Percentiles rank a stretch among this genome's conserved stretches.
Conservation (phyloP, 768 basidiomycete species). For the Flagelloscypha sp. region DNA sequence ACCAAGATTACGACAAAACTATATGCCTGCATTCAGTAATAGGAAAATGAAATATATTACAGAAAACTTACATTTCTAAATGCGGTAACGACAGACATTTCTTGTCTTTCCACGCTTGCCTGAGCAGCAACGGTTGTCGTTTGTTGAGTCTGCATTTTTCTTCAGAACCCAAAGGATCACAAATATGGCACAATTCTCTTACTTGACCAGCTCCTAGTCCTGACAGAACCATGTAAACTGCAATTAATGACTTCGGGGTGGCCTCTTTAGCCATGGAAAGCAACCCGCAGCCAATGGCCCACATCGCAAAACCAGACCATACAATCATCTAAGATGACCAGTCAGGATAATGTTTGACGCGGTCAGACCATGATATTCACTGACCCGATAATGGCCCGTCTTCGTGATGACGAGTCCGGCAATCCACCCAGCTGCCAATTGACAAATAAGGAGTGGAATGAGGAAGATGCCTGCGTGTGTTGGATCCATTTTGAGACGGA, state of each 20-base stretch:
- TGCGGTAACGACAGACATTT: constrained; percentile 73
- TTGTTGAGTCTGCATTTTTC: constrained; percentile 38
- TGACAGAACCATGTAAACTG: constrained; percentile 52
- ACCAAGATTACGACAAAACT: constrained; percentile 65
- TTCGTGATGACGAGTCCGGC: constrained; percentile 50
- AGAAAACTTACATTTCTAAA: constrained; percentile 43
- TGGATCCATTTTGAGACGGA: constrained; percentile 58
- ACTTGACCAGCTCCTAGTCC: constrained; percentile 57
- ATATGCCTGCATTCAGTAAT: constrained; percentile 3
- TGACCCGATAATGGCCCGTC: constrained; percentile 55
- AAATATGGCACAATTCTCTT: constrained; percentile 18
- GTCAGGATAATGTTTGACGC: neutral
- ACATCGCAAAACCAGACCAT: constrained; percentile 54
- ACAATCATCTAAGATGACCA: constrained; percentile 40
- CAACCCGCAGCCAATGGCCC: constrained; percentile 64
- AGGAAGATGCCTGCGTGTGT: constrained; percentile 52
- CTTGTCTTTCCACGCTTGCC: constrained; percentile 57
- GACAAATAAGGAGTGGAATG: constrained; percentile 59
- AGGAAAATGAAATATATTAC: neutral
- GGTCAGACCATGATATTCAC: constrained; percentile 8
- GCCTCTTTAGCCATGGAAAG: constrained; percentile 52
- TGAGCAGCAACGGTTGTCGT: constrained; percentile 68
- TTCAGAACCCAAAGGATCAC: constrained; percentile 1
- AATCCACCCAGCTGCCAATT: constrained; percentile 50
- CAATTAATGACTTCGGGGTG: constrained; percentile 41